These are phyloP conservation scores for Arachis hypogaea DNA, from an alignment of 306 rosid genomes.

Conservation along the genomic window DNA sequence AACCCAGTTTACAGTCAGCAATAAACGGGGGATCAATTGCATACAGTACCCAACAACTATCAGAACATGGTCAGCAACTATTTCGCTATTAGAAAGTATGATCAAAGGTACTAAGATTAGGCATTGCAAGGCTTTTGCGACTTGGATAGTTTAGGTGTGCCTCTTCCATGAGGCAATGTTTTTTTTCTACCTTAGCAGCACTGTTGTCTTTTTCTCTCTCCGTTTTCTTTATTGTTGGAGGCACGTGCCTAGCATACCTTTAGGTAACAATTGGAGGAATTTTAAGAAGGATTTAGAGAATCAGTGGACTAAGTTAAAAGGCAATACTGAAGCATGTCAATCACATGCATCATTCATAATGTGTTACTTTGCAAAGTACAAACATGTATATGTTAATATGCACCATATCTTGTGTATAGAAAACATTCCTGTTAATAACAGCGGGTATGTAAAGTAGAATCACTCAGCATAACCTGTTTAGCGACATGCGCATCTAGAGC, in stretches of 20 bases:
- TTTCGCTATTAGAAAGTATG: constrained; percentile 15
- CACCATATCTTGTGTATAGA: constrained; percentile 1
- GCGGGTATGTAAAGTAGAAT: constrained; percentile 21
- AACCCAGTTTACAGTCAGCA: neutral
- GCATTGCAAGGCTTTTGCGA: too few species aligned
- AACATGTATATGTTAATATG: constrained; percentile 3
- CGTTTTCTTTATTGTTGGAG: too few species aligned
- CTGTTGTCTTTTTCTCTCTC: too few species aligned
- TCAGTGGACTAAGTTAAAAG: neutral
- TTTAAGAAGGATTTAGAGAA: neutral
- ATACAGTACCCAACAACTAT: constrained; percentile 1
- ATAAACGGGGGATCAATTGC: neutral
- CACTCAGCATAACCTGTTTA: constrained; percentile 63
- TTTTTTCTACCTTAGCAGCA: too few species aligned
- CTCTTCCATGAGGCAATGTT: too few species aligned
- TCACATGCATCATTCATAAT: constrained; percentile 23
- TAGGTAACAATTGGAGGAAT: neutral
- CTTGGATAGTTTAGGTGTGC: too few species aligned
- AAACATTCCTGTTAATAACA: neutral
- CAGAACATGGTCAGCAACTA: constrained; percentile 10
- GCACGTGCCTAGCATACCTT: neutral
- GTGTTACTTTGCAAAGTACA: constrained; percentile 7
- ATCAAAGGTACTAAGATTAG: too few species aligned
- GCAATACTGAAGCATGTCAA: neutral
- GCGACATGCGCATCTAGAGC: constrained; percentile 96